Base-by-base conservation (phyloP, 83 land plant genomes). In the Larix sibirica region DNA sequence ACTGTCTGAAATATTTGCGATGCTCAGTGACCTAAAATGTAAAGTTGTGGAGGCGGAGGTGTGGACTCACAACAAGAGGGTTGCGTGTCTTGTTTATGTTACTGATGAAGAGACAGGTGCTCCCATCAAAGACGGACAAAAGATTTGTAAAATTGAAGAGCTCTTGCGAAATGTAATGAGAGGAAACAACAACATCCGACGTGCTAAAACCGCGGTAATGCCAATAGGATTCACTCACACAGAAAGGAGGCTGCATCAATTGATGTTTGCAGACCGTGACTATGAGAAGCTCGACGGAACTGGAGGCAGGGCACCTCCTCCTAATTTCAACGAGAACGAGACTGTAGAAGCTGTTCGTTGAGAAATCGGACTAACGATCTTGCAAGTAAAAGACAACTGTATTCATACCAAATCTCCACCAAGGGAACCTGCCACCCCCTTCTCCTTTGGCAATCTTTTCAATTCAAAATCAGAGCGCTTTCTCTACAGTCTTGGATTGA, bases 251-350 rank as follows among this genome's bases (percentile, higher is more conserved):
- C 85, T 86, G 4, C 88, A 86, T 61, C 87, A 86, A 76, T 54
- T 86, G 85, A 86, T 86, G 87, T 66, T 79, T 65, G 91, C 82
- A 4, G 91, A 89, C 26, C 63, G 89, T 23, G 91, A 89, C 67
- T 86, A 86, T 84, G 86, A 82, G 24, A 81, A 83, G 73, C 50
- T 44, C 17, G 18, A 36, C 7, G 28, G 28, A 28, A 33, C 14
- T 21, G 73, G 23, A n/a, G 28, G 28, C 28, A 28, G 28, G 28
- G 28, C 28, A 28, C 28, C 28, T 28, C 28, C 28, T 28, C 28
- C 28, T 28, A 28, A 28, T 28, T 28, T 28, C 28, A 28, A 28
- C 28, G 28, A 28, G 28, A 28, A 28, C 28, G 28, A 28, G 28
- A 28, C 28, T 28, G 28, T 28, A 28, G 28, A 28, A 28, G 28